A percentile compares a stretch with the other conserved stretches of the same genome.
Conservation (phyloP, 805 yeast genomes). For the Barnettozyma salicaria region DNA sequence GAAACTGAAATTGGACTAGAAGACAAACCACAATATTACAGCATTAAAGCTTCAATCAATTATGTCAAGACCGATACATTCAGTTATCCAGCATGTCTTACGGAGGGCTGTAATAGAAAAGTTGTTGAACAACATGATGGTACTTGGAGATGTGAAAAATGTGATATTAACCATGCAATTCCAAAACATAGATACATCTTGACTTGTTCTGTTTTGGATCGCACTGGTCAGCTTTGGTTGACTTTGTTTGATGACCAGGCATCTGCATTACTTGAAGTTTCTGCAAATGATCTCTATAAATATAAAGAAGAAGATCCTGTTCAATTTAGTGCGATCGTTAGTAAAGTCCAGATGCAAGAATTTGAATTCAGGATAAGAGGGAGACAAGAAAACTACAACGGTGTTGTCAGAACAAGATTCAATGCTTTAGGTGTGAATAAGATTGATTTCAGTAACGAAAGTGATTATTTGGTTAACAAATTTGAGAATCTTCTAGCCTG, state of each 20-base stretch:
- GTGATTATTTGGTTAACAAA: constrained; percentile 45
- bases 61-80: constrained; percentile 69
- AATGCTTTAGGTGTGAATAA: constrained; percentile 50
- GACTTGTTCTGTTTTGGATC: constrained; percentile 71
- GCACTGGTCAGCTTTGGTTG: constrained; percentile 79
- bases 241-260: constrained; percentile 87
- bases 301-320: constrained; percentile 42
- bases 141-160: constrained; percentile 90
- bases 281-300: constrained; percentile 51
- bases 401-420: constrained; percentile 68
- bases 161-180: constrained; percentile 59
- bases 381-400: constrained; percentile 78
- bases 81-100: constrained; percentile 84
- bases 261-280: constrained; percentile 52
- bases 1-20: constrained; percentile 59
- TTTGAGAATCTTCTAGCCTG: constrained; percentile 21
- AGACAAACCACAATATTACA: constrained; percentile 77
- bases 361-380: constrained; percentile 75
- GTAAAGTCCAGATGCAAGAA: constrained; percentile 56
- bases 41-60: constrained; percentile 66
- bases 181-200: constrained; percentile 80
- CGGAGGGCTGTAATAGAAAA: constrained; percentile 76
- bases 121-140: constrained; percentile 68
- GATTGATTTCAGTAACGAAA: constrained; percentile 54
- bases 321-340: constrained; percentile 40